Base-by-base conservation (phyloP, 2,329 filamentous ascomycete species). In the Hypoxylon sp. region DNA sequence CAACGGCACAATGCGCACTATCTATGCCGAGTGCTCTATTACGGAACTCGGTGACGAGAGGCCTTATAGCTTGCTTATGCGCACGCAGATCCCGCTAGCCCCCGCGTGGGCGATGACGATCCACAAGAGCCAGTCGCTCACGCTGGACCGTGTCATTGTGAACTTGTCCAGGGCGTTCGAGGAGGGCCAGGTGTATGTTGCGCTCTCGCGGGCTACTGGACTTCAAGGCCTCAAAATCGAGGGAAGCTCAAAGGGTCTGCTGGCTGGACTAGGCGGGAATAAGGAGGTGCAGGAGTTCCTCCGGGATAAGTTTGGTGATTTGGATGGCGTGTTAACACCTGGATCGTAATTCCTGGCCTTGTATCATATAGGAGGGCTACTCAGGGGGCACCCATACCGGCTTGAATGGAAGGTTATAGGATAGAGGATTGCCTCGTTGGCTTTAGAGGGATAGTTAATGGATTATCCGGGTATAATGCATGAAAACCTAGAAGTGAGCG, bases 41-140 rank as follows among this genome's bases (percentile, higher is more conserved):
- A 82, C 79, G 17, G 79, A 85, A 57, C 68, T 86, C 0, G 86
- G 86, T 1, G 78, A 83, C 44, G 74, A 78, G 1, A 19, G 74
- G 54, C 85, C 86, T 0, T 85, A 84, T 68, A 84, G 81, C 37
- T 71, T 85, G 0, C 74, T 90, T 0, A 80, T 81, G 0, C 81
- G 89, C n/a, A 88, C 88, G 0, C 89, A 91, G 73, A 83, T 91
- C 5, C 90, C 89, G 0, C 80, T 91, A 0, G 78, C 83, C 1
- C 81, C 88, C 0, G 89, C 85, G 0, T 91, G 88, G 86, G 89
- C 89, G 0, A 84, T 90, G 72, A 91, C 85, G 0, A 85, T 90
- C 1, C 89, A 91, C 75, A 90, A 89, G 75, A 83, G 83, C 3
- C 87, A 91, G 78, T 87, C 88, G 2, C 86, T 90, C 81, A 90